Percentiles rank a stretch among this genome's conserved stretches.
phyloP scores from a whole-genome alignment of 1,139 yeast genomes.

The Saccharomyces hybrid region DNA sequence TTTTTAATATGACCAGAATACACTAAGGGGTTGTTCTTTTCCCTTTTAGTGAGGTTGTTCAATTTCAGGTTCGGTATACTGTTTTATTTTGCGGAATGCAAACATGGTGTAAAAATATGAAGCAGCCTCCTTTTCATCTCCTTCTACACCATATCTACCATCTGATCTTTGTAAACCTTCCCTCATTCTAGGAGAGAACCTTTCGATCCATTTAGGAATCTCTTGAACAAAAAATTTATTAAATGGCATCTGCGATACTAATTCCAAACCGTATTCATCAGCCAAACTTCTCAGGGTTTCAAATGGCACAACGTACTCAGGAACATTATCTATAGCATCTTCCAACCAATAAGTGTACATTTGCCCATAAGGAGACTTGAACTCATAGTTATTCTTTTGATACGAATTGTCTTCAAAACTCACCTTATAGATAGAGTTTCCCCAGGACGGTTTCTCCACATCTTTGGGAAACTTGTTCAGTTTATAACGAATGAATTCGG shows the following conservation, averaged over 20 bases:
- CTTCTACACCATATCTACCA: slow-evolving; percentile 81
- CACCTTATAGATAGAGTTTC: slow-evolving; percentile 75
- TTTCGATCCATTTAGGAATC: slow-evolving; percentile 56
- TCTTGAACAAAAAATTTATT: slow-evolving; percentile 77
- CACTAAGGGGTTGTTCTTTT: not conserved
- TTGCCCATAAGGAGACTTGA: slow-evolving; percentile 76
- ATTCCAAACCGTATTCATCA: slow-evolving; percentile 70
- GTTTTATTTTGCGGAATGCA: slow-evolving; percentile 32
- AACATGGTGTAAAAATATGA: slow-evolving; percentile 39
- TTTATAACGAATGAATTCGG: slow-evolving; percentile 71
- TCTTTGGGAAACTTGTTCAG: slow-evolving; percentile 42
- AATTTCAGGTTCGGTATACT: slow-evolving; percentile 13
- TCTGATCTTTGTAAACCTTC: slow-evolving; percentile 68
- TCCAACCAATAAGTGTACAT: slow-evolving; percentile 71
- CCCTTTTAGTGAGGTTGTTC: too few species aligned
- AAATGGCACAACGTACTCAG: slow-evolving; percentile 96
- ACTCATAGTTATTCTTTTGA: slow-evolving; percentile 57
- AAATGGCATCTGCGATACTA: slow-evolving; percentile 70
- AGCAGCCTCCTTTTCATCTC: slow-evolving; percentile 85
- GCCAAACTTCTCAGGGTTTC: slow-evolving; percentile 77
- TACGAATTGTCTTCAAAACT: slow-evolving; percentile 64
- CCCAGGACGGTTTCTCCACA: slow-evolving; percentile 58
- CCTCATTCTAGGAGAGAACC: slow-evolving; percentile 54
- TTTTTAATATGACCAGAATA: not conserved
- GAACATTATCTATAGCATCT: slow-evolving; percentile 95